Evolutionary conservation across 140 eudicot species (phyloP), one percentile per base, ranked within the genome.

Genomic region (Ambrosia hybrid): DNA sequence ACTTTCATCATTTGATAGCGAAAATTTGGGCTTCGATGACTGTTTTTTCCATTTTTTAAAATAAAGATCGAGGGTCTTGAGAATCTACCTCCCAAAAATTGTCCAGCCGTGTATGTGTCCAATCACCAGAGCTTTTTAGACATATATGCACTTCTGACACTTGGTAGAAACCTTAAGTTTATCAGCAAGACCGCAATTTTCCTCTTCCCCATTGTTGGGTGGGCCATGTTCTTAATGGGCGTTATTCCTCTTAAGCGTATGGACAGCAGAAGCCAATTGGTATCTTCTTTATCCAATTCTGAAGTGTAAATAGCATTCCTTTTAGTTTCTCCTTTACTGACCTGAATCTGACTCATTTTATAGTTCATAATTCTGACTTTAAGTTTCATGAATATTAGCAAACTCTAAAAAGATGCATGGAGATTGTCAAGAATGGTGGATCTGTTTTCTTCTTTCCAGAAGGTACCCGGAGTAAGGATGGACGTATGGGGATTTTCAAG

Each of bases 51-150:
- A 2, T 93, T 93, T 62, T 57, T 87, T 17, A 85, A 83, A 73
- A 76, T 93, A 59, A 83, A 90, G 71, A 70, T 83, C 37, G 84
- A 82, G 79, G 98, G 98, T 48, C 70, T 80, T 62, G 93, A 87
- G 52, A 85, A 90, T 82, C 81, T 93, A 30, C 98, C 98, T 9
- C 76, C 86, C 45, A 51, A 78, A n/a, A 87, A 90, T 73, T 68
- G 86, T 37, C 89, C 98, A 53, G 97, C 97, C 51, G 87, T 93
- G 15, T 93, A 90, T 76, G 97, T 93, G 64, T 82, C 98, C 60
- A 93, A 93, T 82, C 98, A 93, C 80, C 98, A 90, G 72, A 93
- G 98, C 78, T 93, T 93, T 82, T 73, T 93, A 45, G 98, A 93
- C 85, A 93, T 85, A 72, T 87, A 85, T 73, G 70, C 97, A 26